Conservation (phyloP, 2,329 filamentous ascomycete genomes). For the Penicillium sp. region DNA sequence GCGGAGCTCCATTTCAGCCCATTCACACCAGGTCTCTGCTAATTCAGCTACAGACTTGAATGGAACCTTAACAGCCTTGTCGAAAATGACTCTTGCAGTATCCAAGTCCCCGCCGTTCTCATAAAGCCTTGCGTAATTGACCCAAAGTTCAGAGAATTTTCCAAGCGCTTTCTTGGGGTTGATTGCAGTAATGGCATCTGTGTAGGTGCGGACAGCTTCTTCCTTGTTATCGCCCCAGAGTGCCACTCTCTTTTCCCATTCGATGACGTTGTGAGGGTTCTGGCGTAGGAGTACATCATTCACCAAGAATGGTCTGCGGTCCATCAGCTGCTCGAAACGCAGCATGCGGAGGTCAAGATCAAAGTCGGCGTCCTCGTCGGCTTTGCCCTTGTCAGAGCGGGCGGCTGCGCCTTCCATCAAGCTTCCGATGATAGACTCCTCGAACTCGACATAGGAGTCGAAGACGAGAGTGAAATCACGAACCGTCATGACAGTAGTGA, state of each 20-base stretch:
- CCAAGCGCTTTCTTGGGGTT: slow-evolving; percentile 92
- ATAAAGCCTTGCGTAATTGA: slow-evolving; percentile 96
- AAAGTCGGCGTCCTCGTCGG: slow-evolving; percentile 83
- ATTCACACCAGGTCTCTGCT: slow-evolving; percentile 98
- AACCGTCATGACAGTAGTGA: slow-evolving; percentile 98
- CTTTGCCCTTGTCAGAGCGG: slow-evolving; percentile 73
- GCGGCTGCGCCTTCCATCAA: slow-evolving; percentile 84
- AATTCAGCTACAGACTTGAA: slow-evolving; percentile 97
- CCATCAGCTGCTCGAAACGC: slow-evolving; percentile 97
- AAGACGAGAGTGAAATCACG: slow-evolving; percentile 96
- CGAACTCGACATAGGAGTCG: slow-evolving; percentile 93
- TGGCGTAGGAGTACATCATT: slow-evolving; percentile 95
- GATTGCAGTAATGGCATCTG: slow-evolving; percentile 87
- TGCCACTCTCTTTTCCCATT: slow-evolving; percentile 96
- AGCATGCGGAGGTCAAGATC: slow-evolving; percentile 97
- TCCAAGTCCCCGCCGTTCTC: slow-evolving; percentile 80
- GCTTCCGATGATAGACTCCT: slow-evolving; percentile 89
- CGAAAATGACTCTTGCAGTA: slow-evolving; percentile 88
- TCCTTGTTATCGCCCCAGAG: slow-evolving; percentile 91
- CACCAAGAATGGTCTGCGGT: slow-evolving; percentile 88
- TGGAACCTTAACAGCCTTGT: slow-evolving; percentile 95
- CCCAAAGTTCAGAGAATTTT: slow-evolving; percentile 91
- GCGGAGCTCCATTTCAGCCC: slow-evolving; percentile 96
- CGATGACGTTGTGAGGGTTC: slow-evolving; percentile 91
- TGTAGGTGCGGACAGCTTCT: slow-evolving; percentile 92